A percentile compares a stretch with the other conserved stretches of the same genome.
Conservation (phyloP, 192 early-diverging fungal genomes). For the Radiomyces spectabilis region DNA sequence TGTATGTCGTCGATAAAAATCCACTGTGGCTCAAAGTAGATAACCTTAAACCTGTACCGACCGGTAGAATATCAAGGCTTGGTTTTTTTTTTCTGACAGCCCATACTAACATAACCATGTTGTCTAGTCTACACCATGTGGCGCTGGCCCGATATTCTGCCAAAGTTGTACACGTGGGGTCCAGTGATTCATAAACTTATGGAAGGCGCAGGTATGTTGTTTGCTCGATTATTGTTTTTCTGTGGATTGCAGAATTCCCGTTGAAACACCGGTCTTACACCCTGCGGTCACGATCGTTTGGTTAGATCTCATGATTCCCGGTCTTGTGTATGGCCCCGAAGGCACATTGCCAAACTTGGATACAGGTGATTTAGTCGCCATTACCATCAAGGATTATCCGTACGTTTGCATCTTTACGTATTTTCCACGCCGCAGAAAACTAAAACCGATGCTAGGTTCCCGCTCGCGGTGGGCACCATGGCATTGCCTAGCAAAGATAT, state of each 20-base stretch:
- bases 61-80: constrained; percentile 29
- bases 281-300: no score
- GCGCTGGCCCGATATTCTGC: constrained; percentile 58
- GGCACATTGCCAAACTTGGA: constrained; percentile 37
- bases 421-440: neutral
- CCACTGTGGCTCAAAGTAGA: constrained; percentile 64
- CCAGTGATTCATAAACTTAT: constrained; percentile 62
- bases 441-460: constrained; percentile 14
- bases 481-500: constrained; percentile 43
- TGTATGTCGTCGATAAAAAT: constrained; percentile 53
- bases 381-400: constrained; percentile 44
- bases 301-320: constrained; percentile 71
- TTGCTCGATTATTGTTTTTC: neutral
- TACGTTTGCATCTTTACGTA: constrained; percentile 14
- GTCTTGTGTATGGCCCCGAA: constrained; percentile 43
- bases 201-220: constrained; percentile 54
- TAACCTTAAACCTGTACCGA: constrained; percentile 48
- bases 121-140: constrained; percentile 68
- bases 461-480: constrained; percentile 66
- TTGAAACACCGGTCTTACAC: no score
- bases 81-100: neutral
- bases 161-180: constrained; percentile 60
- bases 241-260: no score
- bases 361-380: constrained; percentile 45
- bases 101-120: neutral